phyloP scores from a whole-genome alignment of 768 basidiomycete genomes.

The Russula olivacea region DNA sequence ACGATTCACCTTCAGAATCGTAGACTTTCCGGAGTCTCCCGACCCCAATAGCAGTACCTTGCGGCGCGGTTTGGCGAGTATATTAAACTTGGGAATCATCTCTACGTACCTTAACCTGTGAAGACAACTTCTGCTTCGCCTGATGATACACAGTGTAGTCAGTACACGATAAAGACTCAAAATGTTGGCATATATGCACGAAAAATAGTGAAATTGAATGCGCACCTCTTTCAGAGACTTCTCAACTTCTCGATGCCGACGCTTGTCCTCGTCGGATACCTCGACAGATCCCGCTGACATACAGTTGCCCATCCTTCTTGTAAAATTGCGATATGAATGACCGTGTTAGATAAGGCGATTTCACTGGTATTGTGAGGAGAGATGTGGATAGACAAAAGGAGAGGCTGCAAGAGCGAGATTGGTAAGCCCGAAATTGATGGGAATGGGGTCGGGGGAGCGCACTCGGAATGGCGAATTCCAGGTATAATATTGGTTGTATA shows the following conservation, averaged over 20 bases:
- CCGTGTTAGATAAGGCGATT: constrained; percentile 1
- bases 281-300: constrained; percentile 59
- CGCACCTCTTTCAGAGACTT: constrained; percentile 71
- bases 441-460: neutral
- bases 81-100: neutral
- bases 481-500: neutral
- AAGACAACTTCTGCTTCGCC: constrained; percentile 42
- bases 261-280: constrained; percentile 63
- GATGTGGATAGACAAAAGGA: constrained; percentile 2
- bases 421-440: neutral
- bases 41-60: constrained; percentile 87
- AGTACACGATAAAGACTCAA: neutral
- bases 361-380: neutral
- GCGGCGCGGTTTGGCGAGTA: neutral
- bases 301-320: constrained; percentile 22
- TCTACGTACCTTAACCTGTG: constrained; percentile 65
- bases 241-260: constrained; percentile 62
- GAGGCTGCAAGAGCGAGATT: neutral
- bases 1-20: constrained; percentile 67
- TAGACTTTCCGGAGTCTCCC: constrained; percentile 91
- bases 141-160: neutral
- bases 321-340: neutral
- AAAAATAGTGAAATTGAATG: constrained; percentile 10
- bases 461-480: neutral
- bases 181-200: constrained; percentile 10